Evolutionary conservation across 306 rosid species (phyloP).

Genomic region (Crotalaria pallida): DNA sequence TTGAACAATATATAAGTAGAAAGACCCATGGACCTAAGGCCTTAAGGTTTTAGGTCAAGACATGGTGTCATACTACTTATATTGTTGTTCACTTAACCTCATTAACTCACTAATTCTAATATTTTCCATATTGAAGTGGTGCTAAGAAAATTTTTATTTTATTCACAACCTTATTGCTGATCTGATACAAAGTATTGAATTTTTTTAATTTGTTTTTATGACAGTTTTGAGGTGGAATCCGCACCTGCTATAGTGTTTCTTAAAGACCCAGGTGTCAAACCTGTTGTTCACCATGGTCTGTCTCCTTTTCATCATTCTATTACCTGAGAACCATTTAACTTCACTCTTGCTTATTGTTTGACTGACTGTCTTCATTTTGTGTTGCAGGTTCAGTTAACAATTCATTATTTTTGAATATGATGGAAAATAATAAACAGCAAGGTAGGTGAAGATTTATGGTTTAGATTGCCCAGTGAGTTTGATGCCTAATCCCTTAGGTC

Average conservation of each 20-base stretch:
- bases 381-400: constrained; percentile 56
- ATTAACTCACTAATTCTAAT: too few relatives aligned
- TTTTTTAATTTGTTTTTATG: background rate
- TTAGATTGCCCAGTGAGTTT: background rate
- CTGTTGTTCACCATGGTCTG: constrained; percentile 76
- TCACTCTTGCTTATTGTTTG: constrained; percentile 16
- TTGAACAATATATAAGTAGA: too few relatives aligned
- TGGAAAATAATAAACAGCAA: constrained; percentile 76
- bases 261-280: constrained; percentile 90
- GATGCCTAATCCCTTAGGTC: too few relatives aligned
- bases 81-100: too few relatives aligned
- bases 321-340: background rate
- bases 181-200: background rate
- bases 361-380: constrained; percentile 19
- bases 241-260: constrained; percentile 86
- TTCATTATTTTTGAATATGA: constrained; percentile 47
- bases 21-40: too few relatives aligned
- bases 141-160: constrained; percentile 2
- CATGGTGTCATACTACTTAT: too few relatives aligned
- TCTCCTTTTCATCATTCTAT: constrained; percentile 9
- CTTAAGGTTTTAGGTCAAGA: too few relatives aligned
- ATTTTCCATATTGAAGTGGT: background rate
- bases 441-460: constrained; percentile 41
- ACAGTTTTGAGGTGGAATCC: constrained; percentile 86
- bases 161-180: background rate